Conservation (phyloP, 768 basidiomycete species). For the Amanita pseudoporphyria region DNA sequence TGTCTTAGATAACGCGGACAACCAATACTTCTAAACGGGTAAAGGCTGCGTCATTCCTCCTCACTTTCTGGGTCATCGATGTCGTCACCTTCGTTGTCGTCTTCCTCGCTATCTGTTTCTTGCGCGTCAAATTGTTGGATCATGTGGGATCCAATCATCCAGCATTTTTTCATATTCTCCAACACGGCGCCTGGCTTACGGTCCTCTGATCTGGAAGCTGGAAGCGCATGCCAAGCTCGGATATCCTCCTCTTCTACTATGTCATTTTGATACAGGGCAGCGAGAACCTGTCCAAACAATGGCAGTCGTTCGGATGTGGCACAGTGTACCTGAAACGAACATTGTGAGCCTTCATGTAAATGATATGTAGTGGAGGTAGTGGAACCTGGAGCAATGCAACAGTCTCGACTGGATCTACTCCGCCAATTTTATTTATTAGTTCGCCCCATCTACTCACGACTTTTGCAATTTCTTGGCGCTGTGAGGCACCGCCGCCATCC, state of each 20-base stretch:
- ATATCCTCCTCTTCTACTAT: constrained; percentile 87
- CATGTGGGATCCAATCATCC: constrained; percentile 64
- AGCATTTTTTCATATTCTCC: constrained; percentile 57
- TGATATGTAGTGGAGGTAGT: constrained; percentile 4
- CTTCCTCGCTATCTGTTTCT: constrained; percentile 37
- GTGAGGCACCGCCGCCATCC: constrained; percentile 41
- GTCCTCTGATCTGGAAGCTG: constrained; percentile 43
- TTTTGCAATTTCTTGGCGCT: constrained; percentile 54
- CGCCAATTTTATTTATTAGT: constrained; percentile 73
- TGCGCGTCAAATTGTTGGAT: constrained; percentile 78
- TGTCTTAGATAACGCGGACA: not conserved
- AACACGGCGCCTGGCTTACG: constrained; percentile 26
- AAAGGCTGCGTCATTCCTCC: constrained; percentile 8
- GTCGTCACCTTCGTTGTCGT: constrained; percentile 14
- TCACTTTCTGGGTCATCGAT: too few relatives aligned
- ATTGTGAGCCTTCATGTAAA: not conserved
- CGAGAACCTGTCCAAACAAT: constrained; percentile 79
- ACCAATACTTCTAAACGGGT: not conserved
- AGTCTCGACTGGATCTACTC: constrained; percentile 75
- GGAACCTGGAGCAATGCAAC: constrained; percentile 69
- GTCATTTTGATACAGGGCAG: constrained; percentile 85
- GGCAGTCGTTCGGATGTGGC: constrained; percentile 50
- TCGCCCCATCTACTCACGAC: constrained; percentile 75
- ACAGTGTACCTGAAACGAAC: constrained; percentile 44
- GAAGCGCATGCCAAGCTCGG: constrained; percentile 69